These are phyloP conservation scores for Podospora australis DNA, from an alignment of 495 filamentous ascomycete genomes.

Conservation along the genomic window DNA sequence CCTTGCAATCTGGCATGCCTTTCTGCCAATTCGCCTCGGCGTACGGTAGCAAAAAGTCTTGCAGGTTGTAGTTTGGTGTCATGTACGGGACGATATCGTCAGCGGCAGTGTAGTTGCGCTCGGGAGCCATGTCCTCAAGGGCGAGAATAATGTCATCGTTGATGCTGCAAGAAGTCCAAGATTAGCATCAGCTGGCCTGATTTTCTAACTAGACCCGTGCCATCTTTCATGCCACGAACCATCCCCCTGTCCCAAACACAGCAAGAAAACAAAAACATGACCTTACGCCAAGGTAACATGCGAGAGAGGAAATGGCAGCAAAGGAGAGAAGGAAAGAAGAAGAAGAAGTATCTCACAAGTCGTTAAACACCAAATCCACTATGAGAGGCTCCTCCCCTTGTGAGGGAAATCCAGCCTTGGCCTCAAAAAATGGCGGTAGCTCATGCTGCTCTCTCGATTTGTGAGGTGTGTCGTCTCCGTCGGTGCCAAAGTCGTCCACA, in stretches of 20 bases:
- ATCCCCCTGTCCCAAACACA: background rate
- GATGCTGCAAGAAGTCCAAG: background rate
- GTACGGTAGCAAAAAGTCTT: background rate
- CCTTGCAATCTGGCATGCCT: background rate
- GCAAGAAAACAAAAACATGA: background rate
- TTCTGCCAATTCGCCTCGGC: background rate
- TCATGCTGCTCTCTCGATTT: background rate
- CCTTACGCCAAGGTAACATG: background rate
- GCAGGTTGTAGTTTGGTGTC: background rate
- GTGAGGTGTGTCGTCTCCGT: conserved; percentile 76
- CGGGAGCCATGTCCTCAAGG: background rate
- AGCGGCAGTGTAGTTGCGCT: background rate
- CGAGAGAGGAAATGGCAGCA: background rate
- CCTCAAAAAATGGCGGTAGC: background rate
- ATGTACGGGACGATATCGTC: background rate
- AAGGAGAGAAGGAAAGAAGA: background rate
- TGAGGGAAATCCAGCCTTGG: background rate
- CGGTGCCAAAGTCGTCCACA: conserved; percentile 60
- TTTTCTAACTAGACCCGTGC: too few species aligned
- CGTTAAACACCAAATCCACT: conserved; percentile 5
- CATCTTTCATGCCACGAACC: background rate
- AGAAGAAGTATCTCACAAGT: background rate
- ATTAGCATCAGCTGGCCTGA: background rate
- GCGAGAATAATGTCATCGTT: background rate
- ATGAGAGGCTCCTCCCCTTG: background rate